Evolutionary conservation across 768 basidiomycete species (phyloP).

Genomic region (Amanita fuliginea): DNA sequence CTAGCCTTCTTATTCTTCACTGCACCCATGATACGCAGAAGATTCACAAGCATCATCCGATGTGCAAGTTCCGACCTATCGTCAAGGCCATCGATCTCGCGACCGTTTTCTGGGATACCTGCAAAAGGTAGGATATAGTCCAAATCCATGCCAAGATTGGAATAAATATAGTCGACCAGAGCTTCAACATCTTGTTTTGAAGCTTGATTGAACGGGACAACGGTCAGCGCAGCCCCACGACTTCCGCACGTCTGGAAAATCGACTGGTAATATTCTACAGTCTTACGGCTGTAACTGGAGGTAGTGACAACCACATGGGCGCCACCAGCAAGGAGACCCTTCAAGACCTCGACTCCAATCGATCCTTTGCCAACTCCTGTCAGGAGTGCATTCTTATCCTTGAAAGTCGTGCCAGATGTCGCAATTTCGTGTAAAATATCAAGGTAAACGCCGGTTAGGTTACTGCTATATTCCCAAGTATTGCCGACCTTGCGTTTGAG

Average conservation of each 20-base stretch:
- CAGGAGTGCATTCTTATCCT: slow-evolving; percentile 96
- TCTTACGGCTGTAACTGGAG: slow-evolving; percentile 90
- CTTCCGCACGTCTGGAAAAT: slow-evolving; percentile 95
- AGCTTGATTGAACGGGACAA: slow-evolving; percentile 98
- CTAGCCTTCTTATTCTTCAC: slow-evolving; percentile 98
- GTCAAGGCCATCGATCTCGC: slow-evolving; percentile 95
- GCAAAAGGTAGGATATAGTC: slow-evolving; percentile 99
- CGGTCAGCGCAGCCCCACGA: slow-evolving; percentile 91
- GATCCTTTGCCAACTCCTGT: slow-evolving; percentile 98
- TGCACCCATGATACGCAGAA: slow-evolving; percentile 90
- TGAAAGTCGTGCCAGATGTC: slow-evolving; percentile 95
- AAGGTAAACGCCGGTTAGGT: slow-evolving; percentile 90
- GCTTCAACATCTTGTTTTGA: slow-evolving; percentile 99
- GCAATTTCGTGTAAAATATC: slow-evolving; percentile 98
- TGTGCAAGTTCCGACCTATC: slow-evolving; percentile 98
- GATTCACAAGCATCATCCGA: slow-evolving; percentile 96
- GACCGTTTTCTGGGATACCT: slow-evolving; percentile 96
- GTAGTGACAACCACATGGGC: slow-evolving; percentile 97
- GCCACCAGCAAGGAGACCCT: slow-evolving; percentile 92
- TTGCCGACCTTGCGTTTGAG: slow-evolving; percentile 94
- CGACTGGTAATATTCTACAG: slow-evolving; percentile 96
- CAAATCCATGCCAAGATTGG: slow-evolving; percentile 88
- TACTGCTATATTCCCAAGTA: slow-evolving; percentile 95
- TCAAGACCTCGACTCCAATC: slow-evolving; percentile 95
- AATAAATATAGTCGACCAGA: slow-evolving; percentile 96